phyloP scores from a whole-genome alignment of 345 rosid species.

The Carallia brachiata region DNA sequence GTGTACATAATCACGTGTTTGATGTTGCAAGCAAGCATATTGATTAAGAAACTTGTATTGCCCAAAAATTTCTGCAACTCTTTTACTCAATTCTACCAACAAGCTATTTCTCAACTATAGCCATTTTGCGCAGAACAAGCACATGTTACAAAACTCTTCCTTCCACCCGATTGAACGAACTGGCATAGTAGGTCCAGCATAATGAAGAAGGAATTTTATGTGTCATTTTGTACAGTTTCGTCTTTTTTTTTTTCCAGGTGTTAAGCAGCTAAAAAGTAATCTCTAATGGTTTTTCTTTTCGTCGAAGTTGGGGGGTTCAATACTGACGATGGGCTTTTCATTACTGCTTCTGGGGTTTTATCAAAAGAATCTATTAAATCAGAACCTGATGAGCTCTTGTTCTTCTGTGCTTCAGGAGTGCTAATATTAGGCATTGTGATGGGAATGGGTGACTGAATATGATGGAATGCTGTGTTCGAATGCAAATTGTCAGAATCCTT shows the following conservation, averaged over 20 bases:
- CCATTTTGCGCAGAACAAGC: background rate
- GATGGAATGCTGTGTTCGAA: conserved; percentile 26
- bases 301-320: conserved; percentile 79
- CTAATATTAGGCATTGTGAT: conserved; percentile 24
- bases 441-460: conserved; percentile 22
- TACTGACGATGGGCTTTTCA: conserved; percentile 77
- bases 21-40: background rate
- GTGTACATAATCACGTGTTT: background rate
- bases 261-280: conserved; percentile 63
- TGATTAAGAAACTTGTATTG: background rate
- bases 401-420: conserved; percentile 61
- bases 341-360: conserved; percentile 52
- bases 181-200: too few relatives aligned
- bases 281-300: conserved; percentile 81
- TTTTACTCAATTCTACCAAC: too few relatives aligned
- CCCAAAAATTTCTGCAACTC: background rate
- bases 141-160: background rate
- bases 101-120: too few relatives aligned
- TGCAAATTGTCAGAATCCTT: conserved; percentile 27
- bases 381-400: conserved; percentile 18
- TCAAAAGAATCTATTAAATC: conserved; percentile 39
- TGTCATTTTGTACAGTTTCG: too few relatives aligned
- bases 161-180: too few relatives aligned
- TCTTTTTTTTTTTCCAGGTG: background rate
- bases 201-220: too few relatives aligned